Evolutionary conservation across 306 rosid genomes (phyloP), one percentile per base, ranked within the genome.

Genomic region (Corylus americana): DNA sequence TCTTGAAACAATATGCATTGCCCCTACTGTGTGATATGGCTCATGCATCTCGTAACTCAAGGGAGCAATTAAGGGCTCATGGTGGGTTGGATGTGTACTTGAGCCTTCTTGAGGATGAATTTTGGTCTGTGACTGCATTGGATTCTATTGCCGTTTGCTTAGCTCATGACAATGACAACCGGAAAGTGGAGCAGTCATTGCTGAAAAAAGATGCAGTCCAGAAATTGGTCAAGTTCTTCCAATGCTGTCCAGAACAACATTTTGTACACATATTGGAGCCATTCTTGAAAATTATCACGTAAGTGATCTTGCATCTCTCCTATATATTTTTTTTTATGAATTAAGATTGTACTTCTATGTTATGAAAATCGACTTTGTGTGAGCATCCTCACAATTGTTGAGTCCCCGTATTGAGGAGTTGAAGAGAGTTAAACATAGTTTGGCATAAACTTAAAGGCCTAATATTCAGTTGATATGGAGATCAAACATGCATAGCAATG

Each of bases 11-110:
- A 80, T 79, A 87, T 82, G 99, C 99, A 14, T 86, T 96, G 84
- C 99, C 99, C 83, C 84, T 96, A 61, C 86, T 96, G 55, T 96
- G 99, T 82, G 98, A 96, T 87, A 96, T 96, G 98, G 99, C 99
- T 67, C 99, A 96, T 87, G 99, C 99, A 69, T 96, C 99, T 77
- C 93, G 99, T 63, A 96, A 96, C 84, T 96, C 99, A 8, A 89
- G 99, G 84, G 99, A 96, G 91, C 99, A 96, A 78, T 78, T 96
- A 82, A 89, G 99, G 86, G 99, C 99, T 63, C 99, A 96, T 78
- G 99, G 99, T 74, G 99, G 99, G 51, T 89, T 96, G 87, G 99
- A 96, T 87, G 94, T 93, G 76, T 96, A 96, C 81, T 87, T 96
- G 88, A 90, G 93, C 89, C 99, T 96, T 79, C 98, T 96, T 45